A percentile compares a stretch with the other conserved stretches of the same genome.
phyloP scores from a whole-genome alignment of 2,329 filamentous ascomycete genomes.

The Talaromyces rugulosus region DNA sequence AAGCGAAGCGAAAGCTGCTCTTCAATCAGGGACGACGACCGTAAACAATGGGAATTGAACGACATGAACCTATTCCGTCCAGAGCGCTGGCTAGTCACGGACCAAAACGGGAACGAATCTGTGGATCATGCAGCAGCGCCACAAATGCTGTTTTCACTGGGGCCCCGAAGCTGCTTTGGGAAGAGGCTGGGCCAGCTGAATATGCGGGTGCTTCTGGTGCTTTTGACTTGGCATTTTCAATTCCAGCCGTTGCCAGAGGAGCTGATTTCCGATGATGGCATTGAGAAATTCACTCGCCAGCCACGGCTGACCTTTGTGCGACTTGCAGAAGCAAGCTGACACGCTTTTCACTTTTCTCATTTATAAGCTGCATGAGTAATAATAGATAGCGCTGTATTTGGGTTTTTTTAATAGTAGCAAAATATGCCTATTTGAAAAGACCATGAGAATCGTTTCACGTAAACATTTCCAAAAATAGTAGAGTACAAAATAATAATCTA shows the following conservation, averaged over 20 bases:
- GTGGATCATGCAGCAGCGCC: background rate
- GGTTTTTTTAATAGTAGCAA: background rate
- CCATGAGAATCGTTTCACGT: background rate
- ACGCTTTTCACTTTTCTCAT: background rate
- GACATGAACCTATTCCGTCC: background rate
- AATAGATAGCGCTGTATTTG: no score
- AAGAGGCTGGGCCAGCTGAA: slow-evolving; percentile 2
- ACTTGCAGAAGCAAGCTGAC: background rate
- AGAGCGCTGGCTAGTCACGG: background rate
- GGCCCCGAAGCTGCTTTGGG: slow-evolving; percentile 2
- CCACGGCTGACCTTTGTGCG: background rate
- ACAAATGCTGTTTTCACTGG: background rate
- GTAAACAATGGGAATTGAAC: background rate
- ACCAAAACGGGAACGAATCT: background rate
- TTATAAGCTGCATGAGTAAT: no score
- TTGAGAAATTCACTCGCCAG: background rate
- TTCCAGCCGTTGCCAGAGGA: background rate
- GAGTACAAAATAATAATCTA: background rate
- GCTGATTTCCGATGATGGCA: background rate
- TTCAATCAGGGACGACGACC: background rate
- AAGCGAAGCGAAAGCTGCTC: slow-evolving; percentile 1
- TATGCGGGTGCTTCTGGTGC: background rate
- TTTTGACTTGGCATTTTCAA: slow-evolving; percentile 6
- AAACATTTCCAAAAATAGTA: background rate
- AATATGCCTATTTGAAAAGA: background rate